Evolutionary conservation across 139 green algal species (phyloP), one percentile per base, ranked within the genome.

Genomic region (Picochlorum sp.): DNA sequence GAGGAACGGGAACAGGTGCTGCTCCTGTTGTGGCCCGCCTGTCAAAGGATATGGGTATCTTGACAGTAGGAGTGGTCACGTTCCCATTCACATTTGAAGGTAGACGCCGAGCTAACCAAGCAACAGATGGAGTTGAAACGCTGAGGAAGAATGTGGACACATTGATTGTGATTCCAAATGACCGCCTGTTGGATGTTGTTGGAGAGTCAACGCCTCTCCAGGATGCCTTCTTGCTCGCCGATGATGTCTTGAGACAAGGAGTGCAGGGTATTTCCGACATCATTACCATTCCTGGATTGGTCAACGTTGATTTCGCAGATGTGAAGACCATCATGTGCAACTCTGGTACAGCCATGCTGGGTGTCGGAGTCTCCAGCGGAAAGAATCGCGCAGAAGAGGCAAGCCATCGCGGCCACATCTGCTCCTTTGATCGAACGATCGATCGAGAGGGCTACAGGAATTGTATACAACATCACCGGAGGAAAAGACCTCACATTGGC

Each of bases 291-390:
- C 86, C 92, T 5, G 93, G 93, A 49, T 87, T 98, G 41, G 92
- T 98, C 63, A 98, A 98, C 65, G 92, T 98, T 11, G 93, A 98
- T 78, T 98, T 98, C 84, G 93, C 93, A 3, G 93, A 98, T 68
- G 90, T 98, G 11, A 86, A 85, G 74, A 78, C 93, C 49, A 89
- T 98, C 72, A 98, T 98, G 91, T 78, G 57, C 59, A 96, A 96
- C 81, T 81, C 79, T 15, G 93, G 93, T 56, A 96, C 88, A 2
- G 89, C 92, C 50, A 96, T 97, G 90, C 74, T 98, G 49, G 90
- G 90, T 20, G 80, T 86, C 32, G 85, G 86, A 52, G 72, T 81
- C 16, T 78, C 79, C 3, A 75, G 57, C 14, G 85, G 80, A 68
- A 83, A 84, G 69, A 82, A 81, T 63, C 65, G 80, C 11, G 80